Conservation (phyloP, 148 eudicot genomes). For the Rhododendron molle region DNA sequence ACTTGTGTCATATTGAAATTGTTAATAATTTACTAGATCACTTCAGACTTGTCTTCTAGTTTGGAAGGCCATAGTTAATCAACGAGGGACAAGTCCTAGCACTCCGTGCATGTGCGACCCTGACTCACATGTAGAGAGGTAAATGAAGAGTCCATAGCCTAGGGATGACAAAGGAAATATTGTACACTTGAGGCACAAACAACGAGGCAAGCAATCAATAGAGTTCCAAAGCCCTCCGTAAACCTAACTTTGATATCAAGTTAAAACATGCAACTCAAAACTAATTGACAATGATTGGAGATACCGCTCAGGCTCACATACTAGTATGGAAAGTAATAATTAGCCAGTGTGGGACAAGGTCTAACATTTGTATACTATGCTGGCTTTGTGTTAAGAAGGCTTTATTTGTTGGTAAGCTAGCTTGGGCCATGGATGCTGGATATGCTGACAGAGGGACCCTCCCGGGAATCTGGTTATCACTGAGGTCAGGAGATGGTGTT, state of each 20-base stretch:
- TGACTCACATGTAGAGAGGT: background rate
- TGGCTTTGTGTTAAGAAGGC: background rate
- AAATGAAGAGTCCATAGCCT: background rate
- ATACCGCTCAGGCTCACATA: background rate
- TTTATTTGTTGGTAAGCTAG: background rate
- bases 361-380: background rate
- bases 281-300: background rate
- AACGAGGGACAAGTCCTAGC: background rate
- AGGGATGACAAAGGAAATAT: background rate
- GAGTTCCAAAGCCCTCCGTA: background rate
- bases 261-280: background rate
- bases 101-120: background rate
- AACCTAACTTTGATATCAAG: background rate
- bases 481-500: background rate
- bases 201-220: background rate
- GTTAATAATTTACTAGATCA: background rate
- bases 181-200: background rate
- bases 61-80: background rate
- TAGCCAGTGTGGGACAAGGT: background rate
- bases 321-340: background rate
- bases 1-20: background rate
- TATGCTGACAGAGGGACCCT: background rate
- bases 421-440: background rate
- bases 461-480: background rate
- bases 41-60: background rate